Evolutionary conservation across 305 asterid genomes (phyloP).

Genomic region (Euphrasia arctica): DNA sequence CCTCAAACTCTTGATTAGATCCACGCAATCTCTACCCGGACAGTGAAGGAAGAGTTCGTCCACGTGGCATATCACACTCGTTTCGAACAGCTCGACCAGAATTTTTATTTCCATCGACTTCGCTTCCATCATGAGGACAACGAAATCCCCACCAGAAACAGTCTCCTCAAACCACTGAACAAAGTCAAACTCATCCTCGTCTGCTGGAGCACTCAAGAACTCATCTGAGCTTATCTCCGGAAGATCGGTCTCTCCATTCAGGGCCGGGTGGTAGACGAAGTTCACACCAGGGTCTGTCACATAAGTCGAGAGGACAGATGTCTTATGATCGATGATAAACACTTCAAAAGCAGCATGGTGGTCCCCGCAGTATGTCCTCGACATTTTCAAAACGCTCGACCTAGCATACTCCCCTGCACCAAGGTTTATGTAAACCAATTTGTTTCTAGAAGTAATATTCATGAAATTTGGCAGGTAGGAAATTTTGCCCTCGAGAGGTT

Average conservation of each 20-base stretch:
- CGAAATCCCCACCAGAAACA: slow-evolving; percentile 53
- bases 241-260: slow-evolving; percentile 33
- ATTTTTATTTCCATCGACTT: slow-evolving; percentile 46
- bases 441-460: slow-evolving; percentile 76
- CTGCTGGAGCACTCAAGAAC: slow-evolving; percentile 49
- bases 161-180: slow-evolving; percentile 67
- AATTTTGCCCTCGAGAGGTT: slow-evolving; percentile 40
- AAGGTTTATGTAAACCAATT: slow-evolving; percentile 55
- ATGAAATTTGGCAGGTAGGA: slow-evolving; percentile 53
- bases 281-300: slow-evolving; percentile 61
- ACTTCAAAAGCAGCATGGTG: slow-evolving; percentile 45
- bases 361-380: slow-evolving; percentile 41
- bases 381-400: slow-evolving; percentile 36
- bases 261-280: slow-evolving; percentile 68
- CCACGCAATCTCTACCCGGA: slow-evolving; percentile 37
- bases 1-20: slow-evolving; percentile 48
- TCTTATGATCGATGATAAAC: slow-evolving; percentile 66
- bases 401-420: slow-evolving; percentile 72
- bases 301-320: slow-evolving; percentile 57
- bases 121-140: slow-evolving; percentile 67
- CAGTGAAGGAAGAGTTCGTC: slow-evolving; percentile 79
- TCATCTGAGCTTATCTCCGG: slow-evolving; percentile 40
- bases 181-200: slow-evolving; percentile 63
- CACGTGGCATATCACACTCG: slow-evolving; percentile 65
- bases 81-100: slow-evolving; percentile 27